These are phyloP conservation scores for Neodidymelliopsis sp. DNA, from an alignment of 2,329 filamentous ascomycete genomes.

Conservation along the genomic window DNA sequence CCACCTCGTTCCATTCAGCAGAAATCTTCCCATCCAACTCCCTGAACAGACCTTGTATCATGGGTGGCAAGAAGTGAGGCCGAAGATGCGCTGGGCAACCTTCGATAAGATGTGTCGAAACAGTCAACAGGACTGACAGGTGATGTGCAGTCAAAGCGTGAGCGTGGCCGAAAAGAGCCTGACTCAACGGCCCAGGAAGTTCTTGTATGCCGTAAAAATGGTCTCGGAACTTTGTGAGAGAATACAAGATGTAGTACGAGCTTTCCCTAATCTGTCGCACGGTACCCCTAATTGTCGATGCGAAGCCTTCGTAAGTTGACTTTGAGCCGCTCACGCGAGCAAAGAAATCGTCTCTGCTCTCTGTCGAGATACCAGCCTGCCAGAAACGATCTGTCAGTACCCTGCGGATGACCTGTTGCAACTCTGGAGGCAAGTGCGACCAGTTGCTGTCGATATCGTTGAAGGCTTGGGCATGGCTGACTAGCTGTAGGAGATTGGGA, in stretches of 20 bases:
- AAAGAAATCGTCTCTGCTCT: conserved; percentile 97
- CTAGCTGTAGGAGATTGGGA: conserved; percentile 83
- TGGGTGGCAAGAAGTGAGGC: conserved; percentile 80
- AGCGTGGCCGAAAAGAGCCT: conserved; percentile 83
- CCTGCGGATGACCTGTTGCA: conserved; percentile 77
- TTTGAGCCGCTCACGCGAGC: conserved; percentile 89
- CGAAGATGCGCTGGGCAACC: conserved; percentile 85
- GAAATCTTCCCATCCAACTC: conserved; percentile 89
- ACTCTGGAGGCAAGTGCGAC: conserved; percentile 76
- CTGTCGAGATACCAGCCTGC: conserved; percentile 96
- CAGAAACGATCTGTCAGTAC: conserved; percentile 96
- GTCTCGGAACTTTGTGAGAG: conserved; percentile 84
- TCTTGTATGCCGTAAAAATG: conserved; percentile 92
- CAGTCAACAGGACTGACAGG: conserved; percentile 88
- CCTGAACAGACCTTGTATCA: conserved; percentile 81
- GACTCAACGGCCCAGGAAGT: conserved; percentile 81
- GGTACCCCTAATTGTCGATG: conserved; percentile 88
- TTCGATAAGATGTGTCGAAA: conserved; percentile 88
- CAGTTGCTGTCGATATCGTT: conserved; percentile 83
- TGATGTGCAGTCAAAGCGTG: conserved; percentile 88
- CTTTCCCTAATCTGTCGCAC: conserved; percentile 90
- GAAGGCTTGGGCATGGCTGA: conserved; percentile 89
- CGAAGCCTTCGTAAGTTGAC: conserved; percentile 88
- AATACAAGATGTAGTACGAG: conserved; percentile 92
- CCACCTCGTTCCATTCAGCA: conserved; percentile 82